Conservation (phyloP, 2,329 filamentous ascomycete genomes). For the Sporothrix curviconia region DNA sequence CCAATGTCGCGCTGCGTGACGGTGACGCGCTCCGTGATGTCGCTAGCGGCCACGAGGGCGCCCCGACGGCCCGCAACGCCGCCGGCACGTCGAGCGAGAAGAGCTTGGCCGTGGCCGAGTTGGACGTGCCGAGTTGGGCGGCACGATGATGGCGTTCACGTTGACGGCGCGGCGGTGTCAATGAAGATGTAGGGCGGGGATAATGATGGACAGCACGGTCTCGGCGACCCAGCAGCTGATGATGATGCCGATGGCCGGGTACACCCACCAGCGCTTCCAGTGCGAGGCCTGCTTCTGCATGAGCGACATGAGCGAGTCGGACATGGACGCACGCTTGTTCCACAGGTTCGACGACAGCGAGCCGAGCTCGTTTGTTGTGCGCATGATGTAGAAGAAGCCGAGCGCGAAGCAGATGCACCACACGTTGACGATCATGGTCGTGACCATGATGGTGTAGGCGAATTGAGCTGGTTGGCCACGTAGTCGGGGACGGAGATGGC, state of each 20-base stretch:
- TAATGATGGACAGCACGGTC: slow-evolving; percentile 14
- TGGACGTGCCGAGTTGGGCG: slow-evolving; percentile 12
- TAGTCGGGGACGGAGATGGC: slow-evolving; percentile 15
- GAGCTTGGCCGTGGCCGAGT: slow-evolving; percentile 14
- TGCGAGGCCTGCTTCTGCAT: slow-evolving; percentile 7
- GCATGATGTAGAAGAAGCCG: slow-evolving; percentile 19
- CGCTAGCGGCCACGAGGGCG: slow-evolving; percentile 69
- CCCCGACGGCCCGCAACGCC: slow-evolving; percentile 83
- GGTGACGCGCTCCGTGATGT: slow-evolving; percentile 7
- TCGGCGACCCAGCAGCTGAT: slow-evolving; percentile 16
- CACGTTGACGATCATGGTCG: slow-evolving; percentile 15
- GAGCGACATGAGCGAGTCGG: slow-evolving; percentile 15
- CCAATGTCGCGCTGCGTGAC: slow-evolving; percentile 14
- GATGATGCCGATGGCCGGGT: slow-evolving; percentile 16
- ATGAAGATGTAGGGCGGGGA: slow-evolving; percentile 16
- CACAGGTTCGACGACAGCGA: slow-evolving; percentile 16
- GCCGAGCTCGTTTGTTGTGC: slow-evolving; percentile 15
- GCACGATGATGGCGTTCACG: slow-evolving; percentile 14
- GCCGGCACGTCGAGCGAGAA: slow-evolving; percentile 38
- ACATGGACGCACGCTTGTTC: slow-evolving; percentile 18
- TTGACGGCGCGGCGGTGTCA: slow-evolving; percentile 16
- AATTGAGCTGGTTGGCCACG: slow-evolving; percentile 16
- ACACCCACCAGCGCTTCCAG: slow-evolving; percentile 18
- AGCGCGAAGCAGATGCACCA: slow-evolving; percentile 18
- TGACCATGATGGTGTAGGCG: slow-evolving; percentile 18